These are phyloP conservation scores for Wickerhamiella slavikovae DNA, from an alignment of 805 yeast species.

Conservation along the genomic window DNA sequence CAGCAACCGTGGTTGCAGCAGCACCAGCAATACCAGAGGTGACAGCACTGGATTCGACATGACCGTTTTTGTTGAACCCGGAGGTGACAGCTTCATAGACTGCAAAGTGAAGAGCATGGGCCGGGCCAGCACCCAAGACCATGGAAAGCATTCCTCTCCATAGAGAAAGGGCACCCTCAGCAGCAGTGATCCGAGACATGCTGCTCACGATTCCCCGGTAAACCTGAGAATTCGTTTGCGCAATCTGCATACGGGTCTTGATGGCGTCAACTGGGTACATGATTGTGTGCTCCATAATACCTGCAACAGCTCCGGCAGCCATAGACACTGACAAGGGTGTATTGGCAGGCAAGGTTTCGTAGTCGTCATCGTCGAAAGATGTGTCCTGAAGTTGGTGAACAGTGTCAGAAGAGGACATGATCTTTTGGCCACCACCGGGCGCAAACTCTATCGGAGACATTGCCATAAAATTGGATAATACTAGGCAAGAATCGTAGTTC, in stretches of 20 bases:
- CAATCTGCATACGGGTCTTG: slow-evolving; percentile 82
- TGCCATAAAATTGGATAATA: no score
- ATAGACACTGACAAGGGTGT: slow-evolving; percentile 70
- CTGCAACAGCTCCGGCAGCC: slow-evolving; percentile 95
- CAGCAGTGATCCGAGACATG: slow-evolving; percentile 53
- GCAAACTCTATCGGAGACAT: neutral
- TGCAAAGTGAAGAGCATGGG: slow-evolving; percentile 92
- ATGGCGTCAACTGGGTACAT: slow-evolving; percentile 96
- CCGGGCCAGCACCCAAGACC: slow-evolving; percentile 96
- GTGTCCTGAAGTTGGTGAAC: neutral
- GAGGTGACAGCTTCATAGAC: slow-evolving; percentile 73
- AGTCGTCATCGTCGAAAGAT: slow-evolving; percentile 26
- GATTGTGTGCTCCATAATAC: slow-evolving; percentile 93
- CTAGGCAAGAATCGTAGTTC: neutral
- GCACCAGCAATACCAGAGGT: slow-evolving; percentile 80
- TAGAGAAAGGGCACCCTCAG: slow-evolving; percentile 72
- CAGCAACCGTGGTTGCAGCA: slow-evolving; percentile 79
- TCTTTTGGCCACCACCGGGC: neutral
- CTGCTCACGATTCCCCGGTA: slow-evolving; percentile 35
- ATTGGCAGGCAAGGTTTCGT: slow-evolving; percentile 76
- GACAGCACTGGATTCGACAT: slow-evolving; percentile 43
- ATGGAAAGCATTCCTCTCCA: slow-evolving; percentile 93
- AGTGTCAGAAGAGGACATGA: neutral
- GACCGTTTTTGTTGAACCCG: slow-evolving; percentile 23
- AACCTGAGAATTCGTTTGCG: slow-evolving; percentile 12